Conservation (phyloP, 306 rosid species). For the Rosa multiflora region DNA sequence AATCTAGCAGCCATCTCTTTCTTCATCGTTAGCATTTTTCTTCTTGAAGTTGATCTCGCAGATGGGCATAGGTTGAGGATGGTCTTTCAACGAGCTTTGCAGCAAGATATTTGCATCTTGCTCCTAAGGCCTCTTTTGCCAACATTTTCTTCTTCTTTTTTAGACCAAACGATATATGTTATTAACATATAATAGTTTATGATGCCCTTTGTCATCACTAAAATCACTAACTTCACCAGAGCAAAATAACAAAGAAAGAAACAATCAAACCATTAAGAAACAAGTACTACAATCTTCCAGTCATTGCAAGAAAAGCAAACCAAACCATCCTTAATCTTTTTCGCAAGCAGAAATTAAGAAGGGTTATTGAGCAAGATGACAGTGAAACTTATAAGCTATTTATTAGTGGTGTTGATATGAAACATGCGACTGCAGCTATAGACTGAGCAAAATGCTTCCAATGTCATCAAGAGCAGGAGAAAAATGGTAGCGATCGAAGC, state of each 20-base stretch:
- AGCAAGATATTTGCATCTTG: neutral
- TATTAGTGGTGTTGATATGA: neutral
- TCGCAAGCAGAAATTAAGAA: neutral
- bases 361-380: neutral
- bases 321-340: neutral
- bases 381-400: neutral
- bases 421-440: conserved; percentile 24
- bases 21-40: too few species aligned
- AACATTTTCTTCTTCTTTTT: too few species aligned
- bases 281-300: neutral
- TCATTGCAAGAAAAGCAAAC: neutral
- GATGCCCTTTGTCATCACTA: neutral
- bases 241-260: neutral
- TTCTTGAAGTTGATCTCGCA: too few species aligned
- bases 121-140: too few species aligned
- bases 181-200: neutral
- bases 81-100: neutral
- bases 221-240: neutral
- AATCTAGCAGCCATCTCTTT: too few species aligned
- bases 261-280: neutral
- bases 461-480: conserved; percentile 37
- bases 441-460: conserved; percentile 29
- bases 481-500: conserved; percentile 49
- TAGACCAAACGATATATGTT: too few species aligned
- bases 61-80: too few species aligned